Base-by-base conservation (phyloP, 2,329 filamentous ascomycete species). In the Dothideomycetidae sp. region DNA sequence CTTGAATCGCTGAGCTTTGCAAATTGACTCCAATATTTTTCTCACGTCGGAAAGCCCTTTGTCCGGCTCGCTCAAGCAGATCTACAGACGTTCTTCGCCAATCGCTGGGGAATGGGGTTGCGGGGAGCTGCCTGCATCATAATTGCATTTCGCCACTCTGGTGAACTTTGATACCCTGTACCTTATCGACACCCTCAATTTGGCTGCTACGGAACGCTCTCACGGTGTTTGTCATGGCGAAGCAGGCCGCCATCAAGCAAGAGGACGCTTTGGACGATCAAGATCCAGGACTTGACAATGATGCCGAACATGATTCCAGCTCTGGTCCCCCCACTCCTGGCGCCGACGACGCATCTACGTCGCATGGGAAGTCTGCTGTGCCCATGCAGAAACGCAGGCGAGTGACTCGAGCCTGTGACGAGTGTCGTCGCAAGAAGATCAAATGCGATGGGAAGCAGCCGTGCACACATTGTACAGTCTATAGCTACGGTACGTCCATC, bases 391-490 rank as follows among this genome's bases (percentile, higher is more conserved):
- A 90, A 55, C 69, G 84, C 42, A 81, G 79, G 4, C 93, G 93
- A 56, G 83, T 90, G 4, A 92, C 84, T 9, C 71, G 84, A 26
- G 85, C 84, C 2, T 93, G 84, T 50, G 84, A 93, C 53, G 83
- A 92, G 53, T 93, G 84, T 53, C 71, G 85, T 30, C 72, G 84
- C 39, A 70, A 69, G 53, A 70, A 70, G 51, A 68, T 70, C 48
- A 68, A 68, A 48, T 70, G 67, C 50, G 66, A 68, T 45, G 66
- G 65, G 42, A 67, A 64, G 50, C 64, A 69, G 51, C 66, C 67
- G 5, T 70, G 67, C 48, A 94, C 86, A 0, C 90, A 96, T 59
- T 98, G 90, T 58, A 93, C 86, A 9, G 85, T 96, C 34, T 98
- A 98, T 60, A 94, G 85, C 56, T 98, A 98, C 66, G 88, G 90